Evolutionary conservation across 2,329 filamentous ascomycete genomes (phyloP), one percentile per base, ranked within the genome.

Genomic region (Colletotrichum liaoningense): DNA sequence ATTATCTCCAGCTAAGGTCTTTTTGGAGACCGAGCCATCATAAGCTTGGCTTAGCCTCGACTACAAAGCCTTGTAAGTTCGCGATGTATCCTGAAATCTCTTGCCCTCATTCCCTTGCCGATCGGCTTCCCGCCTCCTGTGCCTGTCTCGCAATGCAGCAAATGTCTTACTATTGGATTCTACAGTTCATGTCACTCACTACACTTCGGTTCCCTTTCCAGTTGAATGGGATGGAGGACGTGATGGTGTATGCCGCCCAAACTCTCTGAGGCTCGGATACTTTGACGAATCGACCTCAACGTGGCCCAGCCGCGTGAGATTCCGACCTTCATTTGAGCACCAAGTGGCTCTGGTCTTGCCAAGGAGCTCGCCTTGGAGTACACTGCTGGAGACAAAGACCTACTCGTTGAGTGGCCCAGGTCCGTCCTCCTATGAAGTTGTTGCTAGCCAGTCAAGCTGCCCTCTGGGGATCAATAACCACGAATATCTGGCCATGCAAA

Each of bases 401-500:
- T 83, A 81, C 64, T 75, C 82, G 19, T 74, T 80, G 11, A 75
- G 82, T 22, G 77, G 80, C 69, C 71, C 81, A 1, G 80, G 79
- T 8, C 90, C 86, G 0, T 86, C 88, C 0, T 92, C 90, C 0
- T 90, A 91, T 71, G 81, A 88, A 7, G 82, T 88, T 0, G 79
- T 90, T 42, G 87, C 89, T 0, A 88, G 81, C 14, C 87, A 88
- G 38, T 79, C 82, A 0, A 79, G 79, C 1, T 90, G 89, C 58
- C 88, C 90, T 0, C 54, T 80, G 0, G 80, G 82, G 0, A 69
- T 89, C 30, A 86, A 84, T 1, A 62, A 84, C 0, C 86, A 90
- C 16, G 90, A 92, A 67, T 91, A 86, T 60, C 81, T 84, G 28
- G 84, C 89, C 0, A 87, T 87, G 63, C 87, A 90, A 70, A 81